These are phyloP conservation scores for Setaria italica DNA, from an alignment of 202 grass and related monocot species.

Conservation along the genomic window DNA sequence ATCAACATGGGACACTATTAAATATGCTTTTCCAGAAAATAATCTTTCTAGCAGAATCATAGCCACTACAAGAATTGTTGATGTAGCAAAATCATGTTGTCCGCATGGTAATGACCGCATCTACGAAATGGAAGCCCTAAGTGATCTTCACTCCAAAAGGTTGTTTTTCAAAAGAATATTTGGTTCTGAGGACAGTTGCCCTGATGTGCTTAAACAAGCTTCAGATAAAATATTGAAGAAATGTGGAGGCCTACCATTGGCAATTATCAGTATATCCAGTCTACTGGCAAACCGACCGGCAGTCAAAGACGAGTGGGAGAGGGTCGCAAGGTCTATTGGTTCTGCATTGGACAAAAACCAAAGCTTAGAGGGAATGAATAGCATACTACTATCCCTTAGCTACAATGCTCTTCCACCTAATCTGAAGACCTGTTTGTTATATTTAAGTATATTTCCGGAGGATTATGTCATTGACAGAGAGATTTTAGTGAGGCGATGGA, in stretches of 20 bases:
- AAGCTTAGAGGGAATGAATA: slow-evolving; percentile 39
- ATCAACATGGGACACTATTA: not conserved
- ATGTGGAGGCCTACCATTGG: slow-evolving; percentile 47
- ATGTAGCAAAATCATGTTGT: slow-evolving; percentile 24
- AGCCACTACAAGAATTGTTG: not conserved
- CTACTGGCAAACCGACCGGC: not conserved
- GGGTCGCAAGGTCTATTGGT: slow-evolving; percentile 41
- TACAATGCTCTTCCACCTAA: slow-evolving; percentile 35
- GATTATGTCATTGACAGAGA: slow-evolving; percentile 34
- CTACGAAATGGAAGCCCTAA: slow-evolving; percentile 38
- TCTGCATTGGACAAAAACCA: slow-evolving; percentile 8
- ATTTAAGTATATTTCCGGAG: slow-evolving; percentile 49
- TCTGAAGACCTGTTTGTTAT: slow-evolving; percentile 45
- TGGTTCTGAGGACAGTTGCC: not conserved
- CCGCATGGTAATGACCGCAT: not conserved
- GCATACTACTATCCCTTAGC: slow-evolving; percentile 30
- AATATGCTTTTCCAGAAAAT: slow-evolving; percentile 9
- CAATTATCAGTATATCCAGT: slow-evolving; percentile 43
- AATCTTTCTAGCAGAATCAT: slow-evolving; percentile 14
- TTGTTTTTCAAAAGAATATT: slow-evolving; percentile 34
- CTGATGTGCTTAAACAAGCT: not conserved
- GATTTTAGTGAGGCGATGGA: slow-evolving; percentile 8
- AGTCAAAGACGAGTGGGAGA: slow-evolving; percentile 28
- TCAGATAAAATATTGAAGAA: slow-evolving; percentile 4
- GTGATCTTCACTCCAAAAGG: not conserved